Percentiles rank a stretch among this genome's conserved stretches.
phyloP scores from a whole-genome alignment of 2,329 filamentous ascomycete genomes.

The Cladobotryum protrusum region DNA sequence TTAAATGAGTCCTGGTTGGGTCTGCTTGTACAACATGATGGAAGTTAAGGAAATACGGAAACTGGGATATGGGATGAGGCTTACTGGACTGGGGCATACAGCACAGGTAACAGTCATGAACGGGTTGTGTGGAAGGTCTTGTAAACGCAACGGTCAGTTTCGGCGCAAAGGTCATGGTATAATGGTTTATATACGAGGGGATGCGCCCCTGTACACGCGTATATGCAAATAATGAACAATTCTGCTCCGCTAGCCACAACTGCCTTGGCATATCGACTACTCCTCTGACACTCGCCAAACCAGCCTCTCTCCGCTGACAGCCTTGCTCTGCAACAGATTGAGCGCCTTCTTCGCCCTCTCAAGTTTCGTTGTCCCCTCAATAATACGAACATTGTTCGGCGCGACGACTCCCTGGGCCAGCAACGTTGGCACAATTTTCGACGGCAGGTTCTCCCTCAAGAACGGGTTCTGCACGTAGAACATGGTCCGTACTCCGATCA shows the following conservation, averaged over 20 bases:
- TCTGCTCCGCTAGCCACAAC: neutral
- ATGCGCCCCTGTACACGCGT: no score
- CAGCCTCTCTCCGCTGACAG: slow-evolving; percentile 35
- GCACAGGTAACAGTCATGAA: no score
- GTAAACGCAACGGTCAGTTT: no score
- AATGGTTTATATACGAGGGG: no score
- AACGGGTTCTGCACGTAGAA: slow-evolving; percentile 43
- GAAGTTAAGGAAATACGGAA: no score
- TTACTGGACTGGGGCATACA: no score
- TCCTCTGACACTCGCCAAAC: slow-evolving; percentile 27
- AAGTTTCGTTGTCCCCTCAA: slow-evolving; percentile 33
- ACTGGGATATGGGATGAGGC: no score
- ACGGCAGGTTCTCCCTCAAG: slow-evolving; percentile 48
- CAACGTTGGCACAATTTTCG: slow-evolving; percentile 48
- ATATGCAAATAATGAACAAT: neutral
- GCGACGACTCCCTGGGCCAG: slow-evolving; percentile 32
- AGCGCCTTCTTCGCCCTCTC: slow-evolving; percentile 36
- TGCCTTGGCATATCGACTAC: neutral
- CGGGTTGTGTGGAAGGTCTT: no score
- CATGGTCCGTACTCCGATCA: slow-evolving; percentile 43
- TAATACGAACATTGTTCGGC: slow-evolving; percentile 36
- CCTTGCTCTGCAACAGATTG: slow-evolving; percentile 28
- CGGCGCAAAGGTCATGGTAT: no score
- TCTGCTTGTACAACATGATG: no score
- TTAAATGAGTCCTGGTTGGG: no score